phyloP scores from a whole-genome alignment of 2,329 filamentous ascomycete species.

The Apiospora pterosperma region DNA sequence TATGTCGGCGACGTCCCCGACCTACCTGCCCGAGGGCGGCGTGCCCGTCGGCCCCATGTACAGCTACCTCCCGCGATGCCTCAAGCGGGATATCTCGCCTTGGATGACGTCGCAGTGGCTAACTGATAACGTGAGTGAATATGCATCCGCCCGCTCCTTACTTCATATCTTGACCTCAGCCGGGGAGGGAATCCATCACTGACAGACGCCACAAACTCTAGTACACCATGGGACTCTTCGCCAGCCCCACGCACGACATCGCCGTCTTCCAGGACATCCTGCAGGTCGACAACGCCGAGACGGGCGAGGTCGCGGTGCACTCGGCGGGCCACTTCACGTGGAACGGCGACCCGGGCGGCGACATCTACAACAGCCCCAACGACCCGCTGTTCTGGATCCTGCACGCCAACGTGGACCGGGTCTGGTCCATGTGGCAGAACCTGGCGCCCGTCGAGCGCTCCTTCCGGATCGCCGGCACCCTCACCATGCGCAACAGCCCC shows the following conservation, averaged over 20 bases:
- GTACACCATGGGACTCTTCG: constrained; percentile 20
- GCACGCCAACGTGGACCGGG: constrained; percentile 4
- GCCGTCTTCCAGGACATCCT: constrained; percentile 10
- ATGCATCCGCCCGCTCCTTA: background rate
- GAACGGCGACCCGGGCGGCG: constrained; percentile 29
- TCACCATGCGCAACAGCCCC: constrained; percentile 19
- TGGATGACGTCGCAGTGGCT: constrained; percentile 17
- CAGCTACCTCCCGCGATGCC: constrained; percentile 13
- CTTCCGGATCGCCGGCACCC: constrained; percentile 14
- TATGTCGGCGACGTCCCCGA: constrained; percentile 18
- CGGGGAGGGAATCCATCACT: background rate
- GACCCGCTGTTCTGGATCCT: constrained; percentile 4
- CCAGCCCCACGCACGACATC: constrained; percentile 11
- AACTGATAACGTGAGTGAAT: constrained; percentile 12
- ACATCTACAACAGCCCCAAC: constrained; percentile 5
- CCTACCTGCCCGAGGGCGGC: constrained; percentile 9
- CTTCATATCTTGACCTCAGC: background rate
- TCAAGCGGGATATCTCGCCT: constrained; percentile 12
- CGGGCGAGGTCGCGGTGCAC: constrained; percentile 21
- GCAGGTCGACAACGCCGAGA: background rate
- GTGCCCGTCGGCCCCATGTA: constrained; percentile 15
- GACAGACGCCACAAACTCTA: background rate
- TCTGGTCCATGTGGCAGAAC: constrained; percentile 13
- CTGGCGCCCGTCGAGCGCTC: constrained; percentile 11
- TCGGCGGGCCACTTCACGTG: constrained; percentile 33